Percentiles rank a stretch among this genome's conserved stretches.
These are phyloP conservation scores for Entomophthora muscae DNA, from an alignment of 371 early-diverging fungal genomes.

Conservation along the genomic window DNA sequence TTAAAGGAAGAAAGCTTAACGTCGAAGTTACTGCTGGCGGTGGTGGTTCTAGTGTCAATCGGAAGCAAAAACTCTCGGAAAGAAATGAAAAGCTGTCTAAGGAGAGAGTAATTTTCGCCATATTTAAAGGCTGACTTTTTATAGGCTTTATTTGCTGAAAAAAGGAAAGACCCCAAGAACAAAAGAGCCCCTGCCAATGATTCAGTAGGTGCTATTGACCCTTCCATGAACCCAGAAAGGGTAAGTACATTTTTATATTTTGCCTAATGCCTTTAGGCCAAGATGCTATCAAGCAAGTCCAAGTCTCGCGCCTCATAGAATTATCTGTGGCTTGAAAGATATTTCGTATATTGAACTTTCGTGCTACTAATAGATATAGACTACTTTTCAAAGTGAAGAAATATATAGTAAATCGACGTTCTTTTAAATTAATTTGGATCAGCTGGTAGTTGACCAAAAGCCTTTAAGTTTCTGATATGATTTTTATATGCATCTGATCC, in stretches of 20 bases:
- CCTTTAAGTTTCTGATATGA: no score
- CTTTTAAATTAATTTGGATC: no score
- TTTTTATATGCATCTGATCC: no score
- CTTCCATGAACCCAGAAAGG: neutral
- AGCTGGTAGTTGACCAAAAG: no score
- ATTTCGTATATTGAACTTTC: no score
- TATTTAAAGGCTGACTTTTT: neutral
- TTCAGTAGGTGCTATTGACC: neutral
- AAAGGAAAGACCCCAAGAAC: neutral
- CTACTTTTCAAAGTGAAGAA: no score
- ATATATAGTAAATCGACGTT: no score
- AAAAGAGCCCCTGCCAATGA: neutral
- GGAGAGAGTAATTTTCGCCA: slow-evolving; percentile 36
- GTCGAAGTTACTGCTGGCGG: slow-evolving; percentile 70
- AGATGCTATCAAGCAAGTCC: neutral
- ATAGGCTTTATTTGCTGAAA: neutral
- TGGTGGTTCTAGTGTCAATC: slow-evolving; percentile 46
- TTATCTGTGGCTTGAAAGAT: no score
- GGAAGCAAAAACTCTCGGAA: slow-evolving; percentile 38
- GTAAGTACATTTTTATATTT: neutral
- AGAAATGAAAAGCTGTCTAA: slow-evolving; percentile 42
- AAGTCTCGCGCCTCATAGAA: no score
- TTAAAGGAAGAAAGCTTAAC: slow-evolving; percentile 49
- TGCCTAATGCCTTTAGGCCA: neutral
- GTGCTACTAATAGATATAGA: no score